These are phyloP conservation scores for Epicoccum sorghinum DNA, from an alignment of 2,329 filamentous ascomycete species.

Conservation along the genomic window DNA sequence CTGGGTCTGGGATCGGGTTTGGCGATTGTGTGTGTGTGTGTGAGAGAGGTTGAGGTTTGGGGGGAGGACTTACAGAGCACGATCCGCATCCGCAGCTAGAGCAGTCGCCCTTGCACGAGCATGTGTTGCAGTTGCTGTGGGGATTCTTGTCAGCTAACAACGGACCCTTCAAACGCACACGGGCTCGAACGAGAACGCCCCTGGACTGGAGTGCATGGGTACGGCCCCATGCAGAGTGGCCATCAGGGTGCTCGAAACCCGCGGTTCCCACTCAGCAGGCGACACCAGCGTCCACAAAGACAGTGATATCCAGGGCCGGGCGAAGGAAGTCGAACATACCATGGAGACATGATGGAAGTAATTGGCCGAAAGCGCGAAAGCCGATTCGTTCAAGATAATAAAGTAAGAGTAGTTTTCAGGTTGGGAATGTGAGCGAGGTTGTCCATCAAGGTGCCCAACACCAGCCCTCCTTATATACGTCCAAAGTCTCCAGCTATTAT, in stretches of 20 bases:
- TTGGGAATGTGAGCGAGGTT: constrained; percentile 15
- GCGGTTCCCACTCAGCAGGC: no score
- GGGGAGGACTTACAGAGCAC: constrained; percentile 27
- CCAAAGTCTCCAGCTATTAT: no score
- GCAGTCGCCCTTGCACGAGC: constrained; percentile 42
- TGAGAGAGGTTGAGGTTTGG: no score
- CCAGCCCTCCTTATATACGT: constrained; percentile 21
- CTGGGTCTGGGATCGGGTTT: no score
- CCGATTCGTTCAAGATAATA: constrained; percentile 13
- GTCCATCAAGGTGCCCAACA: constrained; percentile 34
- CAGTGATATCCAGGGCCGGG: background rate
- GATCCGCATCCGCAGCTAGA: constrained; percentile 38
- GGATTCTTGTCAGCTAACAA: background rate
- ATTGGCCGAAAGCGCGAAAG: constrained; percentile 16
- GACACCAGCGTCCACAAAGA: no score
- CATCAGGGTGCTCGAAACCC: constrained; percentile 24
- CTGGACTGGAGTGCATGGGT: no score
- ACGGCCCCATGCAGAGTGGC: constrained; percentile 6
- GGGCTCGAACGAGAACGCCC: no score
- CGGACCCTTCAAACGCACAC: background rate
- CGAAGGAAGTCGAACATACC: constrained; percentile 19
- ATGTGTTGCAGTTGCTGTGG: constrained; percentile 34
- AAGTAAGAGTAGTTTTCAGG: background rate
- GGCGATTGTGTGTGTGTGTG: no score
- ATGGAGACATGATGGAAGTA: constrained; percentile 31